Evolutionary conservation across 345 rosid genomes (phyloP).

Genomic region (Salix brachista): DNA sequence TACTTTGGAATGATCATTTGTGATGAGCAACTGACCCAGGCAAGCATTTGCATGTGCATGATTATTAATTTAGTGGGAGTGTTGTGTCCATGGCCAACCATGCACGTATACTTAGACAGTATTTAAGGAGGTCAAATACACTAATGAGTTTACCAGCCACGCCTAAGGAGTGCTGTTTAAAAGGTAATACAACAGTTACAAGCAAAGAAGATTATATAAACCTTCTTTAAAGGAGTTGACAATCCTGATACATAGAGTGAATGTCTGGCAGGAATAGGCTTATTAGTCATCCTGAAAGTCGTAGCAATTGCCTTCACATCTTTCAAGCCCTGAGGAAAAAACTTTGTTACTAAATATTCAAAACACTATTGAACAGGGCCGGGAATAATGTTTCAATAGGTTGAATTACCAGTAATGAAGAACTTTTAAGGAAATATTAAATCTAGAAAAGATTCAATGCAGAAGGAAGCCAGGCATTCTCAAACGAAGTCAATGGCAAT

Average conservation of each 20-base stretch:
- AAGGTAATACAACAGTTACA: background rate
- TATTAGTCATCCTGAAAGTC: constrained; percentile 87
- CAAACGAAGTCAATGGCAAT: background rate
- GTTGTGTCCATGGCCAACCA: too few relatives aligned
- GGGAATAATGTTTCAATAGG: background rate
- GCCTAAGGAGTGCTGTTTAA: background rate
- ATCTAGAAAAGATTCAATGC: background rate
- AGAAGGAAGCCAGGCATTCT: constrained; percentile 1
- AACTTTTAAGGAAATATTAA: background rate
- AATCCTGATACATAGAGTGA: constrained; percentile 80
- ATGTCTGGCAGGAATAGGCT: constrained; percentile 87
- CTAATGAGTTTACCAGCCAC: background rate
- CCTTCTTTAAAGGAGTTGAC: constrained; percentile 72
- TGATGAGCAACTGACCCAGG: background rate
- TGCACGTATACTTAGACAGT: too few relatives aligned
- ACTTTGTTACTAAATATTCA: background rate
- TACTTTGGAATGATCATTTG: background rate
- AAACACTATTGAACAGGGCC: background rate
- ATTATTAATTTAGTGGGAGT: too few relatives aligned
- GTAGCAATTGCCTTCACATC: constrained; percentile 86
- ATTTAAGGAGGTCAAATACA: background rate
- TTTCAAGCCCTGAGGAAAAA: constrained; percentile 57
- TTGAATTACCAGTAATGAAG: background rate
- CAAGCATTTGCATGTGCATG: too few relatives aligned
- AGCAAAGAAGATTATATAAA: constrained; percentile 20